These are phyloP conservation scores for Themeda triandra DNA, from an alignment of 176 grass and related monocot genomes.

Conservation along the genomic window DNA sequence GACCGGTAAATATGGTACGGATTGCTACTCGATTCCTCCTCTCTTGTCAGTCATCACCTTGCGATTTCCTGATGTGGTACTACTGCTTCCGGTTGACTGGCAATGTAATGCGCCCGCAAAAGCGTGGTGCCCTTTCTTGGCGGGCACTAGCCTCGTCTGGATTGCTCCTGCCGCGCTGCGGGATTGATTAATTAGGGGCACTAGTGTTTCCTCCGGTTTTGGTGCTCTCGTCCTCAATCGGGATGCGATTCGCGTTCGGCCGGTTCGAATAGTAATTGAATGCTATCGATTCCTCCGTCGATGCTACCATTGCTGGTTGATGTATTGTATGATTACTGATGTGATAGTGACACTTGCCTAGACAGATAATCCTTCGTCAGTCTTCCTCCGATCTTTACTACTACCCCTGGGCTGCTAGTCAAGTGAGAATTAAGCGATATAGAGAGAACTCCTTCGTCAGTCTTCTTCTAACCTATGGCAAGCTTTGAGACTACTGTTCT, in stretches of 20 bases:
- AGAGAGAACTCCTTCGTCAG: too few species aligned
- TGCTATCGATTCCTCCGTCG: background rate
- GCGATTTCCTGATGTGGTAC: background rate
- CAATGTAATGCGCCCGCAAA: background rate
- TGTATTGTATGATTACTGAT: background rate
- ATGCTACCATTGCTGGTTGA: background rate
- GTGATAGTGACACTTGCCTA: too few species aligned
- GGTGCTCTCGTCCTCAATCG: too few species aligned
- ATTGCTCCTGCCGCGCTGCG: background rate
- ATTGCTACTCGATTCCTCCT: background rate
- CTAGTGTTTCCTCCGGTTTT: background rate
- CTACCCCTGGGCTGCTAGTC: too few species aligned
- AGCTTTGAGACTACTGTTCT: too few species aligned
- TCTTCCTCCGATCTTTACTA: too few species aligned
- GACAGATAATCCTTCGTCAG: too few species aligned
- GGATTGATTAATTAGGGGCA: background rate
- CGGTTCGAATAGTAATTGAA: background rate
- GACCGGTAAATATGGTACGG: background rate
- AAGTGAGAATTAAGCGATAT: too few species aligned
- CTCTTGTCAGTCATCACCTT: too few species aligned
- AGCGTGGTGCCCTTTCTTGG: background rate
- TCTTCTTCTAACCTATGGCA: too few species aligned
- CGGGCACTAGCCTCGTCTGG: background rate
- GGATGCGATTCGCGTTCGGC: background rate
- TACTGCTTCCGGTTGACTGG: background rate